Evolutionary conservation across 495 filamentous ascomycete genomes (phyloP).

Genomic region (Hyaloscypha hepaticicola): DNA sequence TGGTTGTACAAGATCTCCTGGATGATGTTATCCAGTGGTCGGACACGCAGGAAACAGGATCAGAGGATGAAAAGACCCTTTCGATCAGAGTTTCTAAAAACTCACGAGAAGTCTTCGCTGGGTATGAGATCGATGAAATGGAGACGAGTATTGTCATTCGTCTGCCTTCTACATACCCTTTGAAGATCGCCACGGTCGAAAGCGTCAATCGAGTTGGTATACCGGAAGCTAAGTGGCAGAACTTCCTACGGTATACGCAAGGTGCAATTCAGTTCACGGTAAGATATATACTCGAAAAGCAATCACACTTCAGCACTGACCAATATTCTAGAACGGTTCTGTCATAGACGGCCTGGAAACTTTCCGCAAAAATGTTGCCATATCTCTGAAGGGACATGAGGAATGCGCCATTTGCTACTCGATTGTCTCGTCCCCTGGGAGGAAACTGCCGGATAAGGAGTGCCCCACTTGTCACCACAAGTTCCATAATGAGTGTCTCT

Average conservation of each 20-base stretch:
- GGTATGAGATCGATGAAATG: constrained; percentile 86
- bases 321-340: constrained; percentile 58
- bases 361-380: constrained; percentile 80
- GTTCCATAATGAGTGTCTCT: constrained; percentile 87
- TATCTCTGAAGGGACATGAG: constrained; percentile 85
- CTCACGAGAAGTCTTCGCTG: constrained; percentile 72
- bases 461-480: constrained; percentile 93
- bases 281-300: constrained; percentile 27
- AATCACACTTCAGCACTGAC: neutral
- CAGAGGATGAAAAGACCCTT: constrained; percentile 69
- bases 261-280: constrained; percentile 88
- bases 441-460: constrained; percentile 83
- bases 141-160: constrained; percentile 73
- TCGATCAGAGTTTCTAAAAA: constrained; percentile 67
- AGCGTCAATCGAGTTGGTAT: constrained; percentile 81
- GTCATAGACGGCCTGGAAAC: constrained; percentile 81
- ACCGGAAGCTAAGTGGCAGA: constrained; percentile 85
- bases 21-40: constrained; percentile 72
- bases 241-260: constrained; percentile 80
- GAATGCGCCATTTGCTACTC: constrained; percentile 98
- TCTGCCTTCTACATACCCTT: constrained; percentile 77
- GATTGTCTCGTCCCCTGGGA: constrained; percentile 82
- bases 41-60: constrained; percentile 47
- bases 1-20: constrained; percentile 71
- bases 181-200: constrained; percentile 72